Percentiles rank a stretch among this genome's conserved stretches.
Evolutionary conservation across 768 basidiomycete genomes (phyloP).

Genomic region (Cubamyces lactineus): DNA sequence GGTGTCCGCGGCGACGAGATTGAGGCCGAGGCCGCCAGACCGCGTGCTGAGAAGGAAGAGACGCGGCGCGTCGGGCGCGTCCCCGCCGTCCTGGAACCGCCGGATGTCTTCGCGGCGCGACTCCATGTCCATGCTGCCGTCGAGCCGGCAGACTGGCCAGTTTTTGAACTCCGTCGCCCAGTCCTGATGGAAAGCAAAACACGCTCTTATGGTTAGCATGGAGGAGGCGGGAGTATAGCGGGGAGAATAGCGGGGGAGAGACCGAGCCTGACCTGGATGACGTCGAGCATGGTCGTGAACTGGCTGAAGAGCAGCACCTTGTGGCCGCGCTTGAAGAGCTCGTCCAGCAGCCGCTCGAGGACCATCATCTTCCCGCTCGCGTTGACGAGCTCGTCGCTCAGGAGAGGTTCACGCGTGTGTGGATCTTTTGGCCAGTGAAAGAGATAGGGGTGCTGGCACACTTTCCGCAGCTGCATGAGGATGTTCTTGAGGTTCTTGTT

Average conservation of each 20-base stretch:
- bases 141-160: slow-evolving; percentile 88
- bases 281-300: slow-evolving; percentile 95
- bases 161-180: slow-evolving; percentile 88
- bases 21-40: slow-evolving; percentile 80
- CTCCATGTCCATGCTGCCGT: slow-evolving; percentile 81
- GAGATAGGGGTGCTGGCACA: slow-evolving; percentile 90
- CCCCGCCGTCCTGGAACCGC: slow-evolving; percentile 74
- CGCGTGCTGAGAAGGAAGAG: slow-evolving; percentile 83
- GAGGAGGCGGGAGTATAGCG: not conserved
- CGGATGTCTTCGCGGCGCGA: slow-evolving; percentile 87
- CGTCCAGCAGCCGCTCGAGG: slow-evolving; percentile 83
- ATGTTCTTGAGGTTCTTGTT: slow-evolving; percentile 91
- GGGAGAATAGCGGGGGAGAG: not conserved
- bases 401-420: slow-evolving; percentile 57
- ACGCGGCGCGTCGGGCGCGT: slow-evolving; percentile 61
- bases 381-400: slow-evolving; percentile 81
- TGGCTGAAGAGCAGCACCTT: slow-evolving; percentile 91
- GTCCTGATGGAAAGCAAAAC: slow-evolving; percentile 64
- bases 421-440: slow-evolving; percentile 83
- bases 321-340: slow-evolving; percentile 77
- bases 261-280: slow-evolving; percentile 72
- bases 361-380: slow-evolving; percentile 98
- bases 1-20: slow-evolving; percentile 81
- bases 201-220: not conserved
- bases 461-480: slow-evolving; percentile 96